Base-by-base conservation (phyloP, 441 rosid genomes). In the Gossypium schwendimanii region DNA sequence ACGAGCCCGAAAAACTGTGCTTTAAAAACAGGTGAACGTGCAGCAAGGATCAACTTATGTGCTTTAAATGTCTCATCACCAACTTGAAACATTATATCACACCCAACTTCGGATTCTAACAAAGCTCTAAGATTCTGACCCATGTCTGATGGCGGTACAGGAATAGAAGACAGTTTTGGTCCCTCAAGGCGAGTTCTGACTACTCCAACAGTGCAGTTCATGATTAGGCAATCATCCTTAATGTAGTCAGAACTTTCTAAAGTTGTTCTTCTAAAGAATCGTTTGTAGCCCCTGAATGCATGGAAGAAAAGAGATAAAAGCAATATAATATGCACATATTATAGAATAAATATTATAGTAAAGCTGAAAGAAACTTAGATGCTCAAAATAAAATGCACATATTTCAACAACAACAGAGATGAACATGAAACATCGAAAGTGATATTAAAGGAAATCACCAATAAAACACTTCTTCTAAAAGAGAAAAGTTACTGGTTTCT, bases 181-280 rank as follows among this genome's bases (percentile, higher is more conserved):
- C 89, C 89, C 75, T 92, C 91, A 9, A 82, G 82, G 61, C 87
- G 91, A 39, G 87, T 81, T 82, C 87, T 87, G 49, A 91, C 96
- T 59, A 88, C 96, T 3, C 97, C 97, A 77, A 90, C 97, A 28
- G 95, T 91, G 75, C 97, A 91, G 80, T 85, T 87, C 79, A 91
- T 78, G 70, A 88, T 41, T 50, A 91, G 87, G 74, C 93, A 85
- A 79, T 91, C 92, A 76, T 88, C 87, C 84, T 89, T 91, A 20
- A 91, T 71, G 76, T 72, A 91, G 65, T 91, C 93, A 60, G 95
- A 91, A 18, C 82, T 81, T 77, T 91, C 96, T 49, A 91, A 75
- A 36, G 83, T 79, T 49, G 84, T 78, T 75, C 96, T 79, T 72
- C 85, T 84, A 68, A 85, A 81, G 81, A 91, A 91, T 7, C 96